Percentiles rank a stretch among this genome's conserved stretches.
These are phyloP conservation scores for Pythium aristosporum DNA, from an alignment of 352 stramenopile genomes.

Conservation along the genomic window DNA sequence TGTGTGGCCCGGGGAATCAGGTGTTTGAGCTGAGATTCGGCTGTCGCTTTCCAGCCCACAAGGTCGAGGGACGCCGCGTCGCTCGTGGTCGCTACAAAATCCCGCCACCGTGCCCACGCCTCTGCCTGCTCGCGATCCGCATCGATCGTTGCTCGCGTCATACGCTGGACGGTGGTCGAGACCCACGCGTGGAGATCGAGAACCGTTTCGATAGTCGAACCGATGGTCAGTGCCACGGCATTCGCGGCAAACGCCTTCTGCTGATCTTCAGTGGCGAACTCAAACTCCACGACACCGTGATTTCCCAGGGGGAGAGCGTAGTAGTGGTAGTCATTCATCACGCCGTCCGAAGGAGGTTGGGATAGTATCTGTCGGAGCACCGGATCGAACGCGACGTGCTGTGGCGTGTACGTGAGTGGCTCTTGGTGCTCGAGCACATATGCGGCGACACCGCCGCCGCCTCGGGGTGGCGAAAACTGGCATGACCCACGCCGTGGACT, in stretches of 20 bases:
- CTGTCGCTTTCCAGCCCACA: background rate
- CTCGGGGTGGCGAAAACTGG: background rate
- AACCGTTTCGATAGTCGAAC: background rate
- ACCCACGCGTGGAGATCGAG: conserved; percentile 1
- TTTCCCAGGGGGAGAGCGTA: conserved; percentile 5
- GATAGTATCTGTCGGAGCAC: background rate
- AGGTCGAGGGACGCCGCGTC: background rate
- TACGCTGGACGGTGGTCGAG: background rate
- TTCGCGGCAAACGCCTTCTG: conserved; percentile 1
- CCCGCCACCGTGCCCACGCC: conserved; percentile 3
- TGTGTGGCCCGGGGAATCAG: background rate
- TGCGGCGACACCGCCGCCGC: conserved; percentile 10
- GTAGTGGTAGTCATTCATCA: background rate
- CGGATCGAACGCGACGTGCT: conserved; percentile 17
- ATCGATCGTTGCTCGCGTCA: background rate
- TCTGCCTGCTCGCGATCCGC: background rate
- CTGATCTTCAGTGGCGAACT: conserved; percentile 4
- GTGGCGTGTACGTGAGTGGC: conserved; percentile 13
- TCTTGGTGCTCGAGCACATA: conserved; percentile 10
- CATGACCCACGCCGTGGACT: background rate
- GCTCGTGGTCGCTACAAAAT: conserved; percentile 1
- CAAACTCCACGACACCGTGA: conserved; percentile 14
- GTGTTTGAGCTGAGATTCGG: background rate
- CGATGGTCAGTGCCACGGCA: background rate
- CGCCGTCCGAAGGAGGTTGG: background rate